Base-by-base conservation (phyloP, 768 basidiomycete species). In the Lentinula sp. region DNA sequence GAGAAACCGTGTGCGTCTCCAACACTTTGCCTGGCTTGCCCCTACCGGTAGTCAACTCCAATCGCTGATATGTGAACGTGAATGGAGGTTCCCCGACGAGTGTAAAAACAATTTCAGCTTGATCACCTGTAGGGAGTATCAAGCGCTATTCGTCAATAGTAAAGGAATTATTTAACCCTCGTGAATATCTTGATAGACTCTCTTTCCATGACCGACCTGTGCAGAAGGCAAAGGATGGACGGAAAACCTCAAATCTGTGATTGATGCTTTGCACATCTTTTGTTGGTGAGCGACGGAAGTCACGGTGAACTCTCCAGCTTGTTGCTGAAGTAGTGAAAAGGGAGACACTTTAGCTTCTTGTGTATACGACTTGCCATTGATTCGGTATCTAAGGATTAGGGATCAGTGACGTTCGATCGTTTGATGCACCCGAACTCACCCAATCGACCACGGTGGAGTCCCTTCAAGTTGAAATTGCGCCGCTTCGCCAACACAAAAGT, bases 401-500 rank as follows among this genome's bases (percentile, higher is more conserved):
- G 10, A 41, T 52, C 28, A 64, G 33, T 45, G n/a, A 51, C 12
- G 59, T 20, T 68, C 71, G 36, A 35, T 35, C n/a, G 23, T 32
- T 18, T 20, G 12, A 39, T 39, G 37, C 43, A 23, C 55, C 33
- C 32, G 62, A 37, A 45, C 85, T 48, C 66, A 93, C 90, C 86
- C 87, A 57, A 98, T 84, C 3, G 84, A 88, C 94, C 95, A 98
- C 3, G 96, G 94, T 15, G 95, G 90, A 36, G 85, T 90, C 48
- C 97, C 97, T 72, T 97, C 93, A 15, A 99, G 78, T 69, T 95
- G 88, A 80, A 97, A 98, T 64, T 93, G 93, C 8, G 91, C 80
- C 33, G 86, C 79, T 62, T 98, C 94, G 8, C 95, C 96, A 1
- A 92, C 89, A 73, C 97, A 99, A 63, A 90, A 87, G 68, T 98